Conservation (phyloP, 495 filamentous ascomycete genomes). For the Aspergillus olivimuriae region DNA sequence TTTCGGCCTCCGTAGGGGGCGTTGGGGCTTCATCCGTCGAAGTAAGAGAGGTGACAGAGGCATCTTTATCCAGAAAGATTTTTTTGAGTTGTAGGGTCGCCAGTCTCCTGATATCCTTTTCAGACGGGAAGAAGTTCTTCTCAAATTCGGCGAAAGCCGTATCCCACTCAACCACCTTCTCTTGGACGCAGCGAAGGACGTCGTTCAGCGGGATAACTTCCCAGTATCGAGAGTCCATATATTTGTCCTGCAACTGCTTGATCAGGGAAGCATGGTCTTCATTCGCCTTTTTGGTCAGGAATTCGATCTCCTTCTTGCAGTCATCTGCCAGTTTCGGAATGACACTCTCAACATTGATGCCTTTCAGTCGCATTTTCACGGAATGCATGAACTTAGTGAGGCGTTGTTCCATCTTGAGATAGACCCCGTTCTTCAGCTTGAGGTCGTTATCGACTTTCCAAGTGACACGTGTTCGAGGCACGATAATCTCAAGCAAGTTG, state of each 20-base stretch:
- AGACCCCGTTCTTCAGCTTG: conserved; percentile 87
- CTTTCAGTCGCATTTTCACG: conserved; percentile 72
- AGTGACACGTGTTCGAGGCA: conserved; percentile 80
- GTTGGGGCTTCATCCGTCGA: conserved; percentile 51
- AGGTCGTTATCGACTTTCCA: conserved; percentile 97
- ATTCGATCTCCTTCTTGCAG: conserved; percentile 75
- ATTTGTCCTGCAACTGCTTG: conserved; percentile 76
- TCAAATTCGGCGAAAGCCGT: conserved; percentile 84
- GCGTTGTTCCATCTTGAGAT: conserved; percentile 66
- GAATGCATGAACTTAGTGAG: conserved; percentile 82
- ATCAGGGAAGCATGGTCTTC: conserved; percentile 72
- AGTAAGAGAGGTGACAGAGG: conserved; percentile 61
- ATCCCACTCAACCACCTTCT: conserved; percentile 93
- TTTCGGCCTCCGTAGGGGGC: conserved; percentile 37
- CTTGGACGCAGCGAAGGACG: conserved; percentile 80
- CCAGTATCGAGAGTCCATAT: conserved; percentile 90
- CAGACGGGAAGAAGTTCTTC: conserved; percentile 87
- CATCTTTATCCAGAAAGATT: conserved; percentile 84
- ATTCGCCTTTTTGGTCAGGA: conserved; percentile 63
- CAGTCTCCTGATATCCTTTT: conserved; percentile 91
- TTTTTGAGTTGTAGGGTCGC: conserved; percentile 90
- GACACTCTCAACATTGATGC: conserved; percentile 86
- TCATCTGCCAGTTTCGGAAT: conserved; percentile 75
- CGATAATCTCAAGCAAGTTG: conserved; percentile 89
- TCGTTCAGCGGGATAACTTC: conserved; percentile 90